Evolutionary conservation across 1,139 yeast species (phyloP).

Genomic region (Scheffersomyces stambukii): DNA sequence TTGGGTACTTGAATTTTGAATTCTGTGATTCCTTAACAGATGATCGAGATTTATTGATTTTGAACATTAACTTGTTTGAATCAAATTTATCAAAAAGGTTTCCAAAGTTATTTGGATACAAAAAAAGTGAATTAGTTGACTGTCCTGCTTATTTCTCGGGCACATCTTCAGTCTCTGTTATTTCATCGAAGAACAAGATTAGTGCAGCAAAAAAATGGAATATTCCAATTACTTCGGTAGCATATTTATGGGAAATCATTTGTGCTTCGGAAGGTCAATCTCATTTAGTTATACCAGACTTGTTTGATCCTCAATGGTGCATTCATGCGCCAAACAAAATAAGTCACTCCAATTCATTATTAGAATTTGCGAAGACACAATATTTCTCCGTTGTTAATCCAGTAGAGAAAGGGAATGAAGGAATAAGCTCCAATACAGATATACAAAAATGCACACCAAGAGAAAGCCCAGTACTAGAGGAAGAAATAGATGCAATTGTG

Average conservation of each 20-base stretch:
- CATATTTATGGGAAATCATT: conserved; percentile 47
- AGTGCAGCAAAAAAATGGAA: conserved; percentile 54
- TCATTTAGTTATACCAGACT: conserved; percentile 24
- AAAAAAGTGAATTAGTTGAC: conserved; percentile 27
- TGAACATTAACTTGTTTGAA: conserved; percentile 54
- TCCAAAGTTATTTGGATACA: conserved; percentile 35
- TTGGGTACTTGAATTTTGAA: conserved; percentile 48
- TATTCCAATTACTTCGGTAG: conserved; percentile 53
- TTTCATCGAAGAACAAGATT: conserved; percentile 51
- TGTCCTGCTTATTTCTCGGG: conserved; percentile 34
- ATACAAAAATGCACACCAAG: conserved; percentile 31
- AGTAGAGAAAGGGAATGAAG: conserved; percentile 5
- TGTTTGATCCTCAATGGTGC: conserved; percentile 48
- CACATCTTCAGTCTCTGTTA: conserved; percentile 26
- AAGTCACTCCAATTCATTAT: conserved; percentile 22
- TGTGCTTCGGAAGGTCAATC: conserved; percentile 15
- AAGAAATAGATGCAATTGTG: conserved; percentile 8
- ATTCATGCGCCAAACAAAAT: conserved; percentile 39
- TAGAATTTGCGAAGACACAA: conserved; percentile 33
- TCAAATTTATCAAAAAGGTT: conserved; percentile 30
- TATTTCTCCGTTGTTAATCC: too few species aligned
- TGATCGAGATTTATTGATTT: conserved; percentile 58
- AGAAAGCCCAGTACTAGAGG: too few species aligned
- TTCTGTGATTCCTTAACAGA: conserved; percentile 50
- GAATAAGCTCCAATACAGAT: conserved; percentile 29